Percentiles rank a stretch among this genome's conserved stretches.
These are phyloP conservation scores for Pseudopyricularia cyperi DNA, from an alignment of 2,329 filamentous ascomycete species.

Conservation along the genomic window DNA sequence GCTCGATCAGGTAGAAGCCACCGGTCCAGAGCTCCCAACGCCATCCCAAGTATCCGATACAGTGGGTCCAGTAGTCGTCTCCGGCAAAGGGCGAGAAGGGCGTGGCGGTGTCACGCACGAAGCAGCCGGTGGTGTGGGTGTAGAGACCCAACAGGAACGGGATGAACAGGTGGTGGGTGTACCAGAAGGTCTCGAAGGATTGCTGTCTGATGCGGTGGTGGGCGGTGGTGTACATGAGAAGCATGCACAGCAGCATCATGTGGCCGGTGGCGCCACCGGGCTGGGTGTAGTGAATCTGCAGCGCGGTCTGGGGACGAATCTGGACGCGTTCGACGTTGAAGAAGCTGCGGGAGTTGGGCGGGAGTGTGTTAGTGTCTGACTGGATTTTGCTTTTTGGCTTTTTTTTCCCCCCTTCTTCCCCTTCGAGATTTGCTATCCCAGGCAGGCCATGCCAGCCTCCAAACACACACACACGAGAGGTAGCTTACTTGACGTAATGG, in stretches of 20 bases:
- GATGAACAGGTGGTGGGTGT: conserved; percentile 96
- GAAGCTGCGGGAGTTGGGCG: conserved; percentile 61
- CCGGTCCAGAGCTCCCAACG: conserved; percentile 88
- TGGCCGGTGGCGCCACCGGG: conserved; percentile 90
- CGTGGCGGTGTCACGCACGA: conserved; percentile 69
- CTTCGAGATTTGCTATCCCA: too few species aligned
- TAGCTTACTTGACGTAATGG: conserved; percentile 86
- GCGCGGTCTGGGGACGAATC: conserved; percentile 63
- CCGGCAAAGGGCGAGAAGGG: conserved; percentile 77
- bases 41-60: conserved; percentile 92
- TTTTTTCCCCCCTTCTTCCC: too few species aligned
- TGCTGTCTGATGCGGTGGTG: conserved; percentile 91
- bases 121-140: conserved; percentile 91
- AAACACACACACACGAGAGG: too few species aligned
- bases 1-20: conserved; percentile 73
- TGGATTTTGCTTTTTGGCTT: neutral
- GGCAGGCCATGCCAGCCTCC: too few species aligned
- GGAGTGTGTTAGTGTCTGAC: neutral
- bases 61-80: conserved; percentile 75
- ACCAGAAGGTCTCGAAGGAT: conserved; percentile 98
- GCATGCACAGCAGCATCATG: conserved; percentile 97
- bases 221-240: conserved; percentile 93
- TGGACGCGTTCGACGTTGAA: conserved; percentile 85
- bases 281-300: conserved; percentile 85
- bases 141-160: conserved; percentile 90